Evolutionary conservation across 106 monocot genomes (phyloP).

Genomic region (Dactylorhiza incarnata): DNA sequence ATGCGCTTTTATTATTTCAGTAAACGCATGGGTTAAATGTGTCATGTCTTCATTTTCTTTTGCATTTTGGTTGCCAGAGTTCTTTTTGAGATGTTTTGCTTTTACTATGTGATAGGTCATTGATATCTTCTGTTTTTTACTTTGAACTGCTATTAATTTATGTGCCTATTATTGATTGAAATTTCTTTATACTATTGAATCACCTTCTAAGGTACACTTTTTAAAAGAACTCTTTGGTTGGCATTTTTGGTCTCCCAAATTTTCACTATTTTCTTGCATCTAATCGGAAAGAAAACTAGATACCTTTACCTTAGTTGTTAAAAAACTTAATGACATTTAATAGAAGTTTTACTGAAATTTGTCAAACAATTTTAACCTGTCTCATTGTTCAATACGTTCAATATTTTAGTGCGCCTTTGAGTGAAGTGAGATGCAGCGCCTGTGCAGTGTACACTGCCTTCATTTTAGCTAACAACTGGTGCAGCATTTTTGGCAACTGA

Average conservation of each 20-base stretch:
- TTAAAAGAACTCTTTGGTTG: neutral
- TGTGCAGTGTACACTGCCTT: conserved; percentile 51
- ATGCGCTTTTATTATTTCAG: conserved; percentile 2
- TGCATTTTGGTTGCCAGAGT: neutral
- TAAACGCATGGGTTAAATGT: neutral
- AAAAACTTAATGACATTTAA: conserved; percentile 4
- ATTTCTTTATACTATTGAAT: neutral
- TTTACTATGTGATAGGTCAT: too few species aligned
- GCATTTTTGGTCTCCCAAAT: neutral
- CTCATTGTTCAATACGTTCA: conserved; percentile 21
- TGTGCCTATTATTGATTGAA: neutral
- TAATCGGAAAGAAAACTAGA: neutral
- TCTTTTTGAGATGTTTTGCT: conserved; percentile 1
- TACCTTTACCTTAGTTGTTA: neutral
- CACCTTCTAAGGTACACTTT: neutral
- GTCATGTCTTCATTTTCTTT: neutral
- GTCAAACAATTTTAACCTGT: conserved; percentile 16
- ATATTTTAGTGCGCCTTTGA: conserved; percentile 41
- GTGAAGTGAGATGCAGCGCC: conserved; percentile 44
- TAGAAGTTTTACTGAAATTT: conserved; percentile 11
- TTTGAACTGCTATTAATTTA: neutral
- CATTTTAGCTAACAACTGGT: conserved; percentile 67
- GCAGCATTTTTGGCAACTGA: conserved; percentile 89
- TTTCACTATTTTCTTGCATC: neutral
- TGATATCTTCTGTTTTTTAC: too few species aligned